Evolutionary conservation across 2,329 filamentous ascomycete genomes (phyloP).

Genomic region (Apiospora malaysiana): DNA sequence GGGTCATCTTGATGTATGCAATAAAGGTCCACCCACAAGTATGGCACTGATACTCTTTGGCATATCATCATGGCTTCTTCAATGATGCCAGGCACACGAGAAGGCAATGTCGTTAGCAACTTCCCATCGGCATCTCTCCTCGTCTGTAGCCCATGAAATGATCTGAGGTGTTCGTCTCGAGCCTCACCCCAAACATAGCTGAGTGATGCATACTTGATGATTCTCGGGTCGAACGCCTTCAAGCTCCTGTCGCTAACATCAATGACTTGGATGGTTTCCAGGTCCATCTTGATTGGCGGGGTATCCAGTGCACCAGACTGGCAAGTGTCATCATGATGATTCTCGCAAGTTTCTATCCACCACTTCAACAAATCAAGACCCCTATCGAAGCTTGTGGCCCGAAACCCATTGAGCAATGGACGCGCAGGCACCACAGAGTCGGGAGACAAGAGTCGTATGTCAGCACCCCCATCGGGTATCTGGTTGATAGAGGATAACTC

Average conservation of each 20-base stretch:
- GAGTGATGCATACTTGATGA: constrained; percentile 9
- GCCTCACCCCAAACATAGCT: constrained; percentile 9
- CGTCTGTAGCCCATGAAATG: background rate
- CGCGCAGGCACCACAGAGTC: constrained; percentile 2
- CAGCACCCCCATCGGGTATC: background rate
- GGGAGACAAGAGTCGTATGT: constrained; percentile 16
- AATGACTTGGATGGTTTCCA: background rate
- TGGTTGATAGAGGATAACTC: background rate
- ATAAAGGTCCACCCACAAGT: constrained; percentile 14
- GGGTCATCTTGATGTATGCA: constrained; percentile 10
- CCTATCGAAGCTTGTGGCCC: background rate
- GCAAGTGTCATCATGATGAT: background rate
- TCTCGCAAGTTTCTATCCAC: background rate
- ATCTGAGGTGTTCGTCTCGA: background rate
- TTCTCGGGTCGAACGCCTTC: background rate
- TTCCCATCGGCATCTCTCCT: background rate
- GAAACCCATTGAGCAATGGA: constrained; percentile 9
- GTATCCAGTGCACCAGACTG: background rate
- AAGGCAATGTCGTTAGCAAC: background rate
- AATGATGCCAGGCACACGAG: background rate
- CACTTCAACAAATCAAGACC: background rate
- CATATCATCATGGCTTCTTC: constrained; percentile 13
- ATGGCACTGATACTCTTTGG: background rate
- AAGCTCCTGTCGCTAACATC: background rate
- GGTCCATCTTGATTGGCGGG: background rate